Evolutionary conservation across 2,329 filamentous ascomycete species (phyloP), one percentile per base, ranked within the genome.

Genomic region (Capronia epimyces): DNA sequence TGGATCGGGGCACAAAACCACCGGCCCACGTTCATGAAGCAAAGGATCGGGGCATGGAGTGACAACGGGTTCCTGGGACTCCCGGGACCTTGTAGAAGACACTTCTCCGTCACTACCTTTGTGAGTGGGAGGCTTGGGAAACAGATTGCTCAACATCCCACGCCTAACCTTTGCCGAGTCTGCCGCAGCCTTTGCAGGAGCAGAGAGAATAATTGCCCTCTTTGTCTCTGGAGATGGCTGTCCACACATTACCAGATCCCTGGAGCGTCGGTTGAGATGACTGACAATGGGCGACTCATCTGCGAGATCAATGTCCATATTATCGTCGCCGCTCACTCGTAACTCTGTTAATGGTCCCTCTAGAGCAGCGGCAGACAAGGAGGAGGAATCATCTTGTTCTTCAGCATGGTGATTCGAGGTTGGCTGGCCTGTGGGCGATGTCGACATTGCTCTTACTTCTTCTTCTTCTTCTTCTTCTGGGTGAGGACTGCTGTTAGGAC

Each of bases 141-240:
- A 57, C 3, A 57, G 44, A 24, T 46, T 37, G 36, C 47, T 52
- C 10, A 58, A 47, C n/a, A 59, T 52, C 12, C 53, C 53, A 10
- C 60, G 51, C 45, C 58, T 62, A 9, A 52, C 37, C 44, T 57
- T 62, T 16, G 60, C 60, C 8, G 60, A 62, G 25, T 59, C 45
- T 8, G 60, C 60, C 12, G 60, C 60, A 21, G 59, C 59, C 32
- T 55, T 52, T 29, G 58, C 60, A 3, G 59, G 45, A 10, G 47
- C 43, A 40, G 59, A 56, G 20, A 62, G 44, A 12, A 43, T 50
- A 18, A 61, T 60, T 8, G 39, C 15, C 47, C 44, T 16, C 42
- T 46, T 10, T 45, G 29, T 4, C 46, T 24, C 6, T 24, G 20
- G 16, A 20, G 15, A 18, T 18, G 34, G 15, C 34, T 32, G 32